phyloP scores from a whole-genome alignment of 768 basidiomycete species.

The Lepiota venenata region DNA sequence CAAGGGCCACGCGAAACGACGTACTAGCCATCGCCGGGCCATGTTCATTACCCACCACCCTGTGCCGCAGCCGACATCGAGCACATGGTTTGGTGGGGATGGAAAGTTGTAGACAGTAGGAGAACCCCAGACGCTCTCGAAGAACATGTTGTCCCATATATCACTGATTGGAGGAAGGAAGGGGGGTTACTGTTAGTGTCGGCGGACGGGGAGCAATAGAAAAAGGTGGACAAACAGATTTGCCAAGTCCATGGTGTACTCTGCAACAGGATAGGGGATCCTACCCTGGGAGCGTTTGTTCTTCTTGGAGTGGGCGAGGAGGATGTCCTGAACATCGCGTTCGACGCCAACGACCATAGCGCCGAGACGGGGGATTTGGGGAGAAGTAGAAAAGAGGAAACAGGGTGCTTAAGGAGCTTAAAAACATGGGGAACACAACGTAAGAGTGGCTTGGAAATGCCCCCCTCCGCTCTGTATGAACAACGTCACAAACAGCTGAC shows the following conservation, averaged over 20 bases:
- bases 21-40: constrained; percentile 61
- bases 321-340: constrained; percentile 44
- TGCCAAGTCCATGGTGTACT: constrained; percentile 43
- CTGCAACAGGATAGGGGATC: constrained; percentile 50
- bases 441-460: constrained; percentile 5
- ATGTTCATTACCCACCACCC: constrained; percentile 73
- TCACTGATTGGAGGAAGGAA: constrained; percentile 43
- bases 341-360: constrained; percentile 22
- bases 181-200: background rate
- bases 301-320: constrained; percentile 32
- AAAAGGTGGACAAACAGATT: constrained; percentile 48
- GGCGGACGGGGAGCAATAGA: background rate
- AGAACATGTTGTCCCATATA: constrained; percentile 70
- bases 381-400: constrained; percentile 15
- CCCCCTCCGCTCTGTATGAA: background rate
- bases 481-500: constrained; percentile 6
- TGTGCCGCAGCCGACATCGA: constrained; percentile 71
- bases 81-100: constrained; percentile 44
- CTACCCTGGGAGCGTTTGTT: constrained; percentile 42
- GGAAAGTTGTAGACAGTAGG: constrained; percentile 55
- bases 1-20: constrained; percentile 15
- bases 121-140: constrained; percentile 42
- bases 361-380: constrained; percentile 7
- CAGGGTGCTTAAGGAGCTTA: background rate
- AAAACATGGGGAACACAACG: background rate